A percentile compares a stretch with the other conserved stretches of the same genome.
Conservation (phyloP, 257 asterid genomes). For the Salvia hispanica region DNA sequence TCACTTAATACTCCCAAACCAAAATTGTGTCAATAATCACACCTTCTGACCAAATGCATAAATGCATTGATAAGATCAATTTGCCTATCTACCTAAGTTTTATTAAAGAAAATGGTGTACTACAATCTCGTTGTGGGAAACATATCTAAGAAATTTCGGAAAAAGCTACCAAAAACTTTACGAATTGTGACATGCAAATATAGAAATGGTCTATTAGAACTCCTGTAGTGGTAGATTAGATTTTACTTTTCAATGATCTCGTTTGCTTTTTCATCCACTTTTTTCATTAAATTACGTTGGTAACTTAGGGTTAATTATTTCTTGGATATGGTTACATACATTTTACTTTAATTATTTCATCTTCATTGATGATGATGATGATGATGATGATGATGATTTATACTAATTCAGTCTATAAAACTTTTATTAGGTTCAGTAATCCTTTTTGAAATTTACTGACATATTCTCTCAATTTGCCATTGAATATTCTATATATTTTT, state of each 20-base stretch:
- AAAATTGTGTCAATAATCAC: no score
- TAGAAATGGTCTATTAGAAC: background rate
- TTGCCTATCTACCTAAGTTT: no score
- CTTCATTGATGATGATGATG: background rate
- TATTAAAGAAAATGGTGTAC: background rate
- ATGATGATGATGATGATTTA: background rate
- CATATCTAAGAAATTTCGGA: constrained; percentile 24
- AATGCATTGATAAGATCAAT: no score
- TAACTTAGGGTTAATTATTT: background rate
- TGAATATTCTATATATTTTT: no score
- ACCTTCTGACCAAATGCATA: no score
- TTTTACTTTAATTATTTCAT: background rate
- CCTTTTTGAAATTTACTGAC: no score
- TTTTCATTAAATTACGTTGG: background rate
- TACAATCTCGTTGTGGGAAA: background rate
- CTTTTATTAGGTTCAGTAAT: no score
- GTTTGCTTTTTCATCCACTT: constrained; percentile 17
- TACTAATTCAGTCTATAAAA: background rate
- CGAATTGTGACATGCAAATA: constrained; percentile 25
- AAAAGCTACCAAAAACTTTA: constrained; percentile 24
- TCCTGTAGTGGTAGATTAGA: constrained; percentile 21
- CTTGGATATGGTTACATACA: background rate
- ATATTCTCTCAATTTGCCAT: no score
- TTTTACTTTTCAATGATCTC: constrained; percentile 19
- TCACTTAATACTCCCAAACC: no score